A percentile compares a stretch with the other conserved stretches of the same genome.
phyloP scores from a whole-genome alignment of 1,284 basidiomycete genomes.

The Blastosporella zonata region DNA sequence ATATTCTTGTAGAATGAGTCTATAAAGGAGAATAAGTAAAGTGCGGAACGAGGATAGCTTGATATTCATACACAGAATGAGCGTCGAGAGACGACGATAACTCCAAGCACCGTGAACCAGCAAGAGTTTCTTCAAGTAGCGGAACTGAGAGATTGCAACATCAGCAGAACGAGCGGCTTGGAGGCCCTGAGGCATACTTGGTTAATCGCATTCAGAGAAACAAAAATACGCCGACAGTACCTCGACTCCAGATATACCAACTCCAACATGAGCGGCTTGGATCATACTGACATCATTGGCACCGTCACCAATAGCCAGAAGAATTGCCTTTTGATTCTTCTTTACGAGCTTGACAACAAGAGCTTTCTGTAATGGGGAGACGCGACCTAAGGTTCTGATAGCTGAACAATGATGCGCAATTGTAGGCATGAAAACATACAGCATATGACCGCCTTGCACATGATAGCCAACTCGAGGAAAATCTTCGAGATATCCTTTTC shows the following conservation, averaged over 20 bases:
- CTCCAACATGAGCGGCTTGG: conserved; percentile 95
- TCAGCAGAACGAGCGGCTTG: conserved; percentile 98
- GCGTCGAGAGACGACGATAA: conserved; percentile 91
- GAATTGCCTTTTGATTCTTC: conserved; percentile 88
- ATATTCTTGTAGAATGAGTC: conserved; percentile 98
- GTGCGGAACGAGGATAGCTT: conserved; percentile 60
- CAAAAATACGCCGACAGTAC: conserved; percentile 33
- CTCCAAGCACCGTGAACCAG: conserved; percentile 99
- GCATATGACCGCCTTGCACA: conserved; percentile 98
- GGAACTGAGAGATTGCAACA: conserved; percentile 97
- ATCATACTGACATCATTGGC: conserved; percentile 98
- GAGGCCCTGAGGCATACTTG: conserved; percentile 59
- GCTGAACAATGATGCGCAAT: not conserved
- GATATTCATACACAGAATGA: conserved; percentile 83
- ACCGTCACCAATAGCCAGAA: conserved; percentile 96
- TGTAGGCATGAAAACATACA: conserved; percentile 54
- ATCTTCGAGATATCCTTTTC: conserved; percentile 88
- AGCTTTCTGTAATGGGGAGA: conserved; percentile 97
- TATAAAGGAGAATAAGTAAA: conserved; percentile 30
- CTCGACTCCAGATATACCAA: conserved; percentile 98
- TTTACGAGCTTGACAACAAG: conserved; percentile 98
- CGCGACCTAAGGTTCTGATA: conserved; percentile 66
- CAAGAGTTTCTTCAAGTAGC: conserved; percentile 93
- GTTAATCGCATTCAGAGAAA: not conserved
- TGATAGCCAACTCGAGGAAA: conserved; percentile 94